Evolutionary conservation across 495 filamentous ascomycete genomes (phyloP).

Genomic region (Cercophora newfieldiana): DNA sequence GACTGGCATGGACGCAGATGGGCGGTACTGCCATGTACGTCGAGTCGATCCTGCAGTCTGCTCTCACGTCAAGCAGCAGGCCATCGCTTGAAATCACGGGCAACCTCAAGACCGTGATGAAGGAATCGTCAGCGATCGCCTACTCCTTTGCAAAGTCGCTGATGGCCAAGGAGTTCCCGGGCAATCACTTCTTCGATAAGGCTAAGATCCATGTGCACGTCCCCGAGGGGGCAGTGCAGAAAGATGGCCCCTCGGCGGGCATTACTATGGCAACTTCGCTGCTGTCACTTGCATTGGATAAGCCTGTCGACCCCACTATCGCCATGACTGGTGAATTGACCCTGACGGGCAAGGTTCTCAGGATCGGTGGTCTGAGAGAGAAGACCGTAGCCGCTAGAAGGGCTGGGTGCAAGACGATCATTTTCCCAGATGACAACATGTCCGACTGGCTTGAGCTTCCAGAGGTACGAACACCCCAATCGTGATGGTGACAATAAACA

Average conservation of each 20-base stretch:
- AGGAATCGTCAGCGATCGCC: slow-evolving; percentile 90
- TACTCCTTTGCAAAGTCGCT: slow-evolving; percentile 94
- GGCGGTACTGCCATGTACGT: slow-evolving; percentile 96
- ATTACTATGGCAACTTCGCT: slow-evolving; percentile 96
- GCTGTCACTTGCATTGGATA: slow-evolving; percentile 77
- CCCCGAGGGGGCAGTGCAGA: slow-evolving; percentile 93
- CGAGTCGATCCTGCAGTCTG: slow-evolving; percentile 89
- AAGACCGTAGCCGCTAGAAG: slow-evolving; percentile 98
- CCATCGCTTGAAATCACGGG: slow-evolving; percentile 87
- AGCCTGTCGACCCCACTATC: slow-evolving; percentile 76
- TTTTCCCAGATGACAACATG: slow-evolving; percentile 93
- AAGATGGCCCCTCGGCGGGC: slow-evolving; percentile 94
- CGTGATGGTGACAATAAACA: not conserved
- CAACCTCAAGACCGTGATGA: slow-evolving; percentile 96
- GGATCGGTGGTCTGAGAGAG: slow-evolving; percentile 94
- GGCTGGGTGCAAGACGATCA: slow-evolving; percentile 89
- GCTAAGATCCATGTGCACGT: slow-evolving; percentile 95
- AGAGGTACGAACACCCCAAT: slow-evolving; percentile 62
- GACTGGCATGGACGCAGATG: slow-evolving; percentile 97
- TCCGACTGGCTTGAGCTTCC: slow-evolving; percentile 98
- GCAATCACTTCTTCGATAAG: slow-evolving; percentile 95
- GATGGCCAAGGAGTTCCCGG: slow-evolving; percentile 78
- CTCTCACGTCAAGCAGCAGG: slow-evolving; percentile 66
- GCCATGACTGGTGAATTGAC: slow-evolving; percentile 99
- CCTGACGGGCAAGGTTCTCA: slow-evolving; percentile 92